Percentiles rank a stretch among this genome's conserved stretches.
phyloP scores from a whole-genome alignment of 345 rosid species.

The Trapa bicornis region DNA sequence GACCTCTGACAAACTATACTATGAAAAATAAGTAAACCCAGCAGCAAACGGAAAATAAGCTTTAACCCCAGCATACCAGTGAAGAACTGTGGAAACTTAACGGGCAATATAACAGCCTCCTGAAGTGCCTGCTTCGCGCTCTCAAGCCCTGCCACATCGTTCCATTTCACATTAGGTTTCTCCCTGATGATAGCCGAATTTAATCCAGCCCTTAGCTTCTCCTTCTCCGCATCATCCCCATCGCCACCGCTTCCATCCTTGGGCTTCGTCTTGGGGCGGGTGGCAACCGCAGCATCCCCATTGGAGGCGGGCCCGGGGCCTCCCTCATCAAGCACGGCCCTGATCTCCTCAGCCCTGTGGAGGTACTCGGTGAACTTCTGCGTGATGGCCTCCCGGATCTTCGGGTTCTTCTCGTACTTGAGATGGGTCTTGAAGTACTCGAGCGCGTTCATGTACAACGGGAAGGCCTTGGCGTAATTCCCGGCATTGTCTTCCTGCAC shows the following conservation, averaged over 20 bases:
- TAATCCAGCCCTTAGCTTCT: conserved; percentile 68
- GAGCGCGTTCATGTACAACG: conserved; percentile 82
- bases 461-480: conserved; percentile 76
- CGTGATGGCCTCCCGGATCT: conserved; percentile 73
- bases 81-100: conserved; percentile 90
- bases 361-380: conserved; percentile 79
- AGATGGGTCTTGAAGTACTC: conserved; percentile 92
- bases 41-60: not conserved
- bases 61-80: conserved; percentile 37
- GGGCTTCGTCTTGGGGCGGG: conserved; percentile 57
- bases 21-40: too few relatives aligned
- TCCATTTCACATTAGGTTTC: conserved; percentile 84
- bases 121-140: conserved; percentile 83
- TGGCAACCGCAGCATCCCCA: conserved; percentile 66
- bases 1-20: not conserved
- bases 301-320: conserved; percentile 59
- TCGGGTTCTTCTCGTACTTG: conserved; percentile 92
- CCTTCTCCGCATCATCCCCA: conserved; percentile 76
- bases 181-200: conserved; percentile 79
- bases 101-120: conserved; percentile 94
- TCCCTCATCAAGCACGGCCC: conserved; percentile 76
- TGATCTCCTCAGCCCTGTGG: conserved; percentile 91
- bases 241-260: conserved; percentile 62
- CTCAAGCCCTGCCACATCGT: conserved; percentile 88
- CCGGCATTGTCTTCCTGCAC: conserved; percentile 85